phyloP scores from a whole-genome alignment of 2,329 filamentous ascomycete species.

The Clarireedia hainanense region DNA sequence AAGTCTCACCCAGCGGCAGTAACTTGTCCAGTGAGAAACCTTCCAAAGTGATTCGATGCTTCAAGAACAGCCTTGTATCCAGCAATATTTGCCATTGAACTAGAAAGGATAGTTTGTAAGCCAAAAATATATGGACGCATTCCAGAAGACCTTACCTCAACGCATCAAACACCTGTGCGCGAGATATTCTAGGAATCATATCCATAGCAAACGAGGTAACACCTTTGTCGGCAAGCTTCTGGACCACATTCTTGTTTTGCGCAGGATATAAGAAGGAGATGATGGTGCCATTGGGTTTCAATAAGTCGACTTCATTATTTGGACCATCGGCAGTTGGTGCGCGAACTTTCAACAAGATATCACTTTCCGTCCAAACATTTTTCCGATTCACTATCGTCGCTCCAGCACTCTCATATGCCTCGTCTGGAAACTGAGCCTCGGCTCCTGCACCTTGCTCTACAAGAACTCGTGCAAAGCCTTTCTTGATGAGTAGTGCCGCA shows the following conservation, averaged over 20 bases:
- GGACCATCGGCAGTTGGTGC: conserved; percentile 53
- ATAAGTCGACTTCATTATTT: conserved; percentile 57
- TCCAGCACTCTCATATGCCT: conserved; percentile 69
- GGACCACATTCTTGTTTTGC: conserved; percentile 69
- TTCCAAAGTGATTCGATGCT: conserved; percentile 81
- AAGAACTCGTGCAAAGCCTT: conserved; percentile 70
- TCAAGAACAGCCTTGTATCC: conserved; percentile 89
- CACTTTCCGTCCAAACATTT: conserved; percentile 63
- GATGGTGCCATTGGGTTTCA: conserved; percentile 63
- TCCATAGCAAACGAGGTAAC: conserved; percentile 86
- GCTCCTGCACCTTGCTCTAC: conserved; percentile 75
- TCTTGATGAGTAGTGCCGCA: conserved; percentile 73
- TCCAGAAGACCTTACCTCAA: conserved; percentile 35
- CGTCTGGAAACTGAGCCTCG: conserved; percentile 68
- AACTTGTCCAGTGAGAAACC: conserved; percentile 82
- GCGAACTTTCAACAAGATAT: conserved; percentile 80
- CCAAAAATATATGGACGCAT: neutral
- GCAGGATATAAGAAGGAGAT: conserved; percentile 79
- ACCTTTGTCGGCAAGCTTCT: conserved; percentile 61
- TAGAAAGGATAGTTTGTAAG: conserved; percentile 28
- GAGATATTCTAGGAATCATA: conserved; percentile 81
- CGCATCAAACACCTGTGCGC: conserved; percentile 82
- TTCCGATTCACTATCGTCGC: conserved; percentile 65
- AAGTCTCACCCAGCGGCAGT: conserved; percentile 65
- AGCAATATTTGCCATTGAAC: conserved; percentile 91